Evolutionary conservation across 2,329 filamentous ascomycete species (phyloP).

Genomic region (Boeremia exigua): DNA sequence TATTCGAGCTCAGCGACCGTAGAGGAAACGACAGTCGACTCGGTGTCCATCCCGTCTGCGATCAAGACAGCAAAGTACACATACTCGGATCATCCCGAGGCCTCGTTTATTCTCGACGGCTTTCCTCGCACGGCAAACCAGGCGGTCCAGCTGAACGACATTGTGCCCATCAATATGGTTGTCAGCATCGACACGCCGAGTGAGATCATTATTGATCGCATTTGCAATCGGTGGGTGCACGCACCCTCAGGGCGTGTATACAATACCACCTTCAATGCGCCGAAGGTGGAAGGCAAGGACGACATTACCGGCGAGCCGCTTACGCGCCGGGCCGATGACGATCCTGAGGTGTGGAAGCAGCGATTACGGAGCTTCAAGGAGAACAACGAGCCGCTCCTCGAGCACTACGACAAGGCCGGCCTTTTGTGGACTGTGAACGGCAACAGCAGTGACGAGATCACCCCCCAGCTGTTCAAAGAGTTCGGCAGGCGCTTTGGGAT

Average conservation of each 20-base stretch:
- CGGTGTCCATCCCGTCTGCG: conserved; percentile 51
- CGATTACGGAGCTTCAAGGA: conserved; percentile 85
- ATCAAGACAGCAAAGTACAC: conserved; percentile 49
- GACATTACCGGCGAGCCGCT: conserved; percentile 90
- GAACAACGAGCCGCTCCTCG: conserved; percentile 81
- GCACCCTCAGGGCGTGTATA: conserved; percentile 90
- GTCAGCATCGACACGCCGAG: conserved; percentile 86
- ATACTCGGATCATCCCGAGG: conserved; percentile 71
- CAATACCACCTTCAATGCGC: conserved; percentile 91
- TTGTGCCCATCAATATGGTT: conserved; percentile 94
- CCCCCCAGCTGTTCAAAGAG: conserved; percentile 82
- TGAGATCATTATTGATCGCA: conserved; percentile 85
- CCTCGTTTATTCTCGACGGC: conserved; percentile 94
- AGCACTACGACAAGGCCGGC: conserved; percentile 85
- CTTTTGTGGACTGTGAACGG: conserved; percentile 88
- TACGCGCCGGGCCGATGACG: conserved; percentile 83
- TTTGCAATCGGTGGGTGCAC: conserved; percentile 92
- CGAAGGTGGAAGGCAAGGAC: conserved; percentile 79
- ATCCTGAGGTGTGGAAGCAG: conserved; percentile 81
- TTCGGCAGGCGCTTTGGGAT: conserved; percentile 76
- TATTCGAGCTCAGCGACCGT: conserved; percentile 47
- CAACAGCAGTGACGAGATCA: conserved; percentile 93
- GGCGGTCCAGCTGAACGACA: conserved; percentile 74
- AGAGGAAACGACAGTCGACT: conserved; percentile 46
- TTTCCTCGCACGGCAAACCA: conserved; percentile 89